These are phyloP conservation scores for Purpureocillium lavendulum DNA, from an alignment of 2,329 filamentous ascomycete genomes.

Conservation along the genomic window DNA sequence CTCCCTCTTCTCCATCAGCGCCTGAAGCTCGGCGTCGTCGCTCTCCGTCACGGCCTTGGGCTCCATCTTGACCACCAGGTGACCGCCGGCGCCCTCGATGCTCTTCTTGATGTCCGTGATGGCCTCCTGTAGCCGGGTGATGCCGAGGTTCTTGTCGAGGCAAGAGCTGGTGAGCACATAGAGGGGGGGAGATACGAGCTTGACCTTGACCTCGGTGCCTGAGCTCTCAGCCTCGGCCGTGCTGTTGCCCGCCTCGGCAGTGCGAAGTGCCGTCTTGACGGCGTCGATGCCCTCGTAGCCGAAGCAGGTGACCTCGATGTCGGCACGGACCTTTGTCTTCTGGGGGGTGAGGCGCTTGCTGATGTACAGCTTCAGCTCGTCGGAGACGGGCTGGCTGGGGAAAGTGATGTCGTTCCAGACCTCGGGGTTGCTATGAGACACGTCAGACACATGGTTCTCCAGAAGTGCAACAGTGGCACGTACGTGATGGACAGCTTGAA, in stretches of 20 bases:
- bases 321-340: conserved; percentile 97
- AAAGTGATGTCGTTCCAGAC: conserved; percentile 93
- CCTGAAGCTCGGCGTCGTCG: conserved; percentile 93
- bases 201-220: conserved; percentile 94
- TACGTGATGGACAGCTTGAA: conserved; percentile 99
- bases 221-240: conserved; percentile 24
- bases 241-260: conserved; percentile 84
- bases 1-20: conserved; percentile 98
- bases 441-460: conserved; percentile 6
- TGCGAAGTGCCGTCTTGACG: conserved; percentile 85
- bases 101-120: conserved; percentile 78
- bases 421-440: conserved; percentile 66
- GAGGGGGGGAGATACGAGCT: conserved; percentile 92
- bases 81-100: conserved; percentile 72
- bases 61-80: conserved; percentile 91
- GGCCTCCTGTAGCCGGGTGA: conserved; percentile 75
- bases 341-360: conserved; percentile 94
- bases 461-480: conserved; percentile 18
- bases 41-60: conserved; percentile 98
- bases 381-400: conserved; percentile 73
- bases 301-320: conserved; percentile 93
- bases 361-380: conserved; percentile 92
- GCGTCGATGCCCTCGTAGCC: conserved; percentile 98
- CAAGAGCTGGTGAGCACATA: conserved; percentile 96
- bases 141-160: conserved; percentile 83